Conservation (phyloP, 2,329 filamentous ascomycete genomes). For the Emmonsia crescens region DNA sequence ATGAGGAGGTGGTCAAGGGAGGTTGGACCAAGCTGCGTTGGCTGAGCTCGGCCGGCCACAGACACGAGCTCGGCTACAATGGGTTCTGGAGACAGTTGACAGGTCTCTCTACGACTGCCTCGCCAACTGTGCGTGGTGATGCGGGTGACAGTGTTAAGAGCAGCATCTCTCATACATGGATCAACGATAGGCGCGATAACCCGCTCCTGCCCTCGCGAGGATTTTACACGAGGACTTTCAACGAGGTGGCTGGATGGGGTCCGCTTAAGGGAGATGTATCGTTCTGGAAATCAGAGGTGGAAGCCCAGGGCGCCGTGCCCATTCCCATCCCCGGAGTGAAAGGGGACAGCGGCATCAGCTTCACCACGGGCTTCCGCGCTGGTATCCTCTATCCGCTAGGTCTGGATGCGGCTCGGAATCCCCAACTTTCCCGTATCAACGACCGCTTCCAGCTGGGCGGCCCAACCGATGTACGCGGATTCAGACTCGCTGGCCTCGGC, state of each 20-base stretch:
- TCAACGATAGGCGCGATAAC: slow-evolving; percentile 70
- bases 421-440: slow-evolving; percentile 67
- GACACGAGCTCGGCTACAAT: slow-evolving; percentile 70
- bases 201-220: slow-evolving; percentile 73
- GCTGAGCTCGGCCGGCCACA: slow-evolving; percentile 52
- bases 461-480: slow-evolving; percentile 87
- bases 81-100: slow-evolving; percentile 84
- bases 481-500: slow-evolving; percentile 78
- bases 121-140: slow-evolving; percentile 68
- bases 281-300: slow-evolving; percentile 88
- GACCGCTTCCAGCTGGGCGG: slow-evolving; percentile 94
- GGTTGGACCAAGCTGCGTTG: slow-evolving; percentile 67
- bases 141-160: slow-evolving; percentile 88
- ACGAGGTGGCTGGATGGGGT: slow-evolving; percentile 81
- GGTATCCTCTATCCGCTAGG: slow-evolving; percentile 77
- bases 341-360: slow-evolving; percentile 63
- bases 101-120: slow-evolving; percentile 61
- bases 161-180: slow-evolving; percentile 70
- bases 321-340: slow-evolving; percentile 56
- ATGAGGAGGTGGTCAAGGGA: slow-evolving; percentile 79
- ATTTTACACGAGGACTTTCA: slow-evolving; percentile 64
- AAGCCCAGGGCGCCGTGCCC: slow-evolving; percentile 65
- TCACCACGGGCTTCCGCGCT: slow-evolving; percentile 70
- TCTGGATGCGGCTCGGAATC: slow-evolving; percentile 43
- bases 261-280: slow-evolving; percentile 77